Conservation (phyloP, 768 basidiomycete species). For the Rhizopogon rudus region DNA sequence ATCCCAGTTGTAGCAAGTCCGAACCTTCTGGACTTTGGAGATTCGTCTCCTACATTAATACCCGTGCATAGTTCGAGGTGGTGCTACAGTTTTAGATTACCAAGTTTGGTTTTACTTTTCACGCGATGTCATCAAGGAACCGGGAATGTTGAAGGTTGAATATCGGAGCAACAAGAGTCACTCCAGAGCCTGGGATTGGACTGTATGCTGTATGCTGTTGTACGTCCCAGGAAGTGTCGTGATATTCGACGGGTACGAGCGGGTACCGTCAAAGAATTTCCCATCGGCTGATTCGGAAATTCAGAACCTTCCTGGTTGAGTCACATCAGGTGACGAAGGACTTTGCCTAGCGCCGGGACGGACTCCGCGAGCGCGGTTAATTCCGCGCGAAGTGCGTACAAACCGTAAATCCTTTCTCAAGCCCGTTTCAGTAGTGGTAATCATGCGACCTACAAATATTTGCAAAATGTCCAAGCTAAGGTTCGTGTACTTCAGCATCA, state of each 20-base stretch:
- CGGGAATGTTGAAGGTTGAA: neutral
- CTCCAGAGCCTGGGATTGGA: neutral
- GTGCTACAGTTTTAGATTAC: neutral
- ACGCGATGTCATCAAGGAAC: neutral
- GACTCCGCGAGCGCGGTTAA: neutral
- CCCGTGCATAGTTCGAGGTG: too few relatives aligned
- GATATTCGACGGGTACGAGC: neutral
- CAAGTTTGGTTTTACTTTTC: neutral
- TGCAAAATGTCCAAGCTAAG: neutral
- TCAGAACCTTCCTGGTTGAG: neutral
- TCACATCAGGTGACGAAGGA: neutral
- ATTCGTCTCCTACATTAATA: neutral
- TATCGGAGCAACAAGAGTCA: neutral
- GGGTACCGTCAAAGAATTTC: neutral
- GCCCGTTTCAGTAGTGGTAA: neutral
- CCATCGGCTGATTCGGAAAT: neutral
- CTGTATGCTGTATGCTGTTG: neutral
- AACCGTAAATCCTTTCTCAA: slow-evolving; percentile 4
- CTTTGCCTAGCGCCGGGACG: neutral
- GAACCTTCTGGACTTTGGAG: neutral
- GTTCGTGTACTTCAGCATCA: neutral
- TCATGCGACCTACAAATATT: neutral
- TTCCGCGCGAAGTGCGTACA: neutral
- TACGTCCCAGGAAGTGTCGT: neutral
- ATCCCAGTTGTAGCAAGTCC: neutral